These are phyloP conservation scores for Hemisphaericaspora xylanilytica DNA, from an alignment of 1,139 yeast species.

Conservation along the genomic window DNA sequence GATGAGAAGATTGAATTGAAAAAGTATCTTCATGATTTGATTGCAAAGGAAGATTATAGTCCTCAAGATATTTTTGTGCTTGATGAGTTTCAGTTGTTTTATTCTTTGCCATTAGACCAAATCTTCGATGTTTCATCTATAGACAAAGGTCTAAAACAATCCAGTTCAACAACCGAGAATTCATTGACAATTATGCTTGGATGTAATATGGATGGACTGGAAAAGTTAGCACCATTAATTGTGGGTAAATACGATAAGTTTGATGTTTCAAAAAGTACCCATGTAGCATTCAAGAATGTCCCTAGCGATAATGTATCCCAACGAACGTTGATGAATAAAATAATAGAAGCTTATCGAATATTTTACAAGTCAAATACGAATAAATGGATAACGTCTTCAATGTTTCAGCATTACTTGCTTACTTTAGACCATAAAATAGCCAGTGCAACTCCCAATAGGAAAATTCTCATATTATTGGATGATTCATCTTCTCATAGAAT, in stretches of 20 bases:
- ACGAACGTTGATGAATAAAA: slow-evolving; percentile 39
- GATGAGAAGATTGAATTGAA: slow-evolving; percentile 53
- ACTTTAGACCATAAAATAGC: slow-evolving; percentile 56
- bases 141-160: slow-evolving; percentile 45
- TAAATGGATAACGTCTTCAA: slow-evolving; percentile 65
- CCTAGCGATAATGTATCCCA: slow-evolving; percentile 19
- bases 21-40: slow-evolving; percentile 31
- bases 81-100: slow-evolving; percentile 61
- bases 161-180: slow-evolving; percentile 49
- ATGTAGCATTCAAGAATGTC: slow-evolving; percentile 29
- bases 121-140: slow-evolving; percentile 49
- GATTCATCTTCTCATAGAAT: slow-evolving; percentile 65
- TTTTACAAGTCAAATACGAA: slow-evolving; percentile 59
- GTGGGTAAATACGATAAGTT: slow-evolving; percentile 62
- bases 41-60: slow-evolving; percentile 33
- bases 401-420: slow-evolving; percentile 61
- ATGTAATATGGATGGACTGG: slow-evolving; percentile 60
- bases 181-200: slow-evolving; percentile 63
- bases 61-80: slow-evolving; percentile 58
- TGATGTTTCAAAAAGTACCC: slow-evolving; percentile 39
- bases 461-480: slow-evolving; percentile 55
- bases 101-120: slow-evolving; percentile 61
- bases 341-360: slow-evolving; percentile 51
- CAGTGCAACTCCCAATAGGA: slow-evolving; percentile 39
- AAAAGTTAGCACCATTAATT: slow-evolving; percentile 57